Percentiles rank a stretch among this genome's conserved stretches.
Evolutionary conservation across 1,284 basidiomycete species (phyloP).

Genomic region (Pseudozyma tsukubaensis): DNA sequence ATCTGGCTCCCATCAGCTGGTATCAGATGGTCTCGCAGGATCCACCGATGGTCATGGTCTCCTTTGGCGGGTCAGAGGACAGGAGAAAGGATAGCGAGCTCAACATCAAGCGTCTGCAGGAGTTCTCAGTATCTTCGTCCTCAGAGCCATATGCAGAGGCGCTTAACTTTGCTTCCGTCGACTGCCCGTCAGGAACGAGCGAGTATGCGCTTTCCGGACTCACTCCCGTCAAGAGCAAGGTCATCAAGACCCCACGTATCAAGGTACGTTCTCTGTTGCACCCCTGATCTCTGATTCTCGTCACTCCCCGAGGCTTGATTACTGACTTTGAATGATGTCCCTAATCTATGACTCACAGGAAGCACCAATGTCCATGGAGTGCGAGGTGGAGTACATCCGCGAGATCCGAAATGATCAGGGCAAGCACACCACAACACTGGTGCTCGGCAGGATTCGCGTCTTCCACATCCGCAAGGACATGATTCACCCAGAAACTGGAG

Average conservation of each 20-base stretch:
- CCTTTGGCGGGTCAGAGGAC: slow-evolving; percentile 48
- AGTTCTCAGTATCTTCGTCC: slow-evolving; percentile 51
- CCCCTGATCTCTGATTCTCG: background rate
- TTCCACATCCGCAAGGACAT: slow-evolving; percentile 59
- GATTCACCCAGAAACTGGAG: slow-evolving; percentile 44
- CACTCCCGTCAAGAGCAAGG: slow-evolving; percentile 55
- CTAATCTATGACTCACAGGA: slow-evolving; percentile 18
- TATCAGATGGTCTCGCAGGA: slow-evolving; percentile 62
- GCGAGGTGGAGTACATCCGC: slow-evolving; percentile 48
- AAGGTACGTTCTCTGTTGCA: slow-evolving; percentile 21
- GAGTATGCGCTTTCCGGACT: slow-evolving; percentile 57
- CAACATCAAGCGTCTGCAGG: slow-evolving; percentile 50
- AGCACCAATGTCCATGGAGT: slow-evolving; percentile 59
- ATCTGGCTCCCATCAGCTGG: slow-evolving; percentile 58
- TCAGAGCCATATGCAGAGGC: slow-evolving; percentile 60
- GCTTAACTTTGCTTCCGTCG: slow-evolving; percentile 59
- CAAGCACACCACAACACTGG: slow-evolving; percentile 56
- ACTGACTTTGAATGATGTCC: background rate
- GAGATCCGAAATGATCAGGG: slow-evolving; percentile 51
- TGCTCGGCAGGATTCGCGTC: slow-evolving; percentile 50
- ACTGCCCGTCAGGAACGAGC: slow-evolving; percentile 48
- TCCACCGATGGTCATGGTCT: slow-evolving; percentile 60
- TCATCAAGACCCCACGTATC: slow-evolving; percentile 50
- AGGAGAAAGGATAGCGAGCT: slow-evolving; percentile 56
- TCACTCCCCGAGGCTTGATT: background rate